Evolutionary conservation across 2,329 filamentous ascomycete genomes (phyloP), one percentile per base, ranked within the genome.

Genomic region (Davidsoniella eucalypti): DNA sequence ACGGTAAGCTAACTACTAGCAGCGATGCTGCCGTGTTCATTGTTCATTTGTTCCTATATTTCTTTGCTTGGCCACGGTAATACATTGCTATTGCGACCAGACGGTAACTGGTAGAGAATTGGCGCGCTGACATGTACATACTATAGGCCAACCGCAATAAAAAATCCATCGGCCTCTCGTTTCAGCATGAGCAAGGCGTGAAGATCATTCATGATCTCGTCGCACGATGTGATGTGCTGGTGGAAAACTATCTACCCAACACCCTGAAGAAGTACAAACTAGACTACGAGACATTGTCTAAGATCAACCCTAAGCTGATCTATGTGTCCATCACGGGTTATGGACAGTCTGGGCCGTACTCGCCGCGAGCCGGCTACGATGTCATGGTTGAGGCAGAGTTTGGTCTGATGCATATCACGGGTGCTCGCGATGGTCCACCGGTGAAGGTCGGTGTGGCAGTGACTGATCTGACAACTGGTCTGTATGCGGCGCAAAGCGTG

Each of bases 381-480:
- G 92, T 98, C 57, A 98, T 98, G 90, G 90, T 98, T 9, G 92
- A 98, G 69, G 92, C 92, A 53, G 92, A 96, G 63, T 88, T 98
- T 67, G 92, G 92, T 1, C 68, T 98, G 51, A 98, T 98, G 92
- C 92, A 98, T 66, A 96, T 98, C 58, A 98, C 92, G 0, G 92
- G 92, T 29, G 76, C 76, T 54, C 75, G 88, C 51, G 84, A 94
- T 58, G 87, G 90, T 0, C 83, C 87, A 1, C 92, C 92, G 0
- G 92, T 95, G 38, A 98, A 98, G 67, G 92, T 98, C 2, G 92
- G 92, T 16, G 92, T 98, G 2, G 92, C 92, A 2, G 92, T 98
- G 3, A 96, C 92, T 0, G 92, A 98, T 64, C 67, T 98, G 47
- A 96, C 92, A 0, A 96, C 92, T 0, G 92, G 92, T 0, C 67